A percentile compares a stretch with the other conserved stretches of the same genome.
Conservation (phyloP, 331 rosid species). For the Arachis monticola region DNA sequence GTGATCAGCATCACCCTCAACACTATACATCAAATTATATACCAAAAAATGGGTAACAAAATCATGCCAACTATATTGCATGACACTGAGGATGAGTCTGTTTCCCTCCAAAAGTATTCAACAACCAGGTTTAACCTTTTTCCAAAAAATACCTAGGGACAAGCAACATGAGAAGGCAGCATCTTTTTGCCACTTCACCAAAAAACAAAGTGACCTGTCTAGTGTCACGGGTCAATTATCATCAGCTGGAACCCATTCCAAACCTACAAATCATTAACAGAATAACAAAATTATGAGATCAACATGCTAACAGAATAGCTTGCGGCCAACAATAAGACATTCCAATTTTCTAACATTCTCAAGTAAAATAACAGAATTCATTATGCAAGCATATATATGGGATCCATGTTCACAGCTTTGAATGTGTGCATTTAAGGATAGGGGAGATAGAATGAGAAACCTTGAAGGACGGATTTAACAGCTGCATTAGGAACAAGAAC, state of each 20-base stretch:
- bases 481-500: constrained; percentile 85
- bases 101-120: constrained; percentile 26
- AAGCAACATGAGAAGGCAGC: constrained; percentile 22
- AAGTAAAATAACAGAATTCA: too few species aligned
- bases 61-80: constrained; percentile 44
- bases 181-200: constrained; percentile 17
- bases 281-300: constrained; percentile 13
- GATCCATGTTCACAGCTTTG: constrained; percentile 1
- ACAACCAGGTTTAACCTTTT: constrained; percentile 28
- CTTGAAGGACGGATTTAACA: constrained; percentile 80
- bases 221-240: constrained; percentile 50
- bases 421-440: not conserved
- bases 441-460: constrained; percentile 45
- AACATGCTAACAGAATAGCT: not conserved
- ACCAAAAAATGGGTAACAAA: constrained; percentile 43
- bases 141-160: constrained; percentile 16
- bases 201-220: not conserved
- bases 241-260: constrained; percentile 61
- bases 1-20: constrained; percentile 33
- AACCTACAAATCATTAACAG: constrained; percentile 45
- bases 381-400: not conserved
- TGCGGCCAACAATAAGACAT: not conserved
- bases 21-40: constrained; percentile 40
- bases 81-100: constrained; percentile 34
- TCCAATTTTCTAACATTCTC: too few species aligned